Evolutionary conservation across 2,329 filamentous ascomycete genomes (phyloP).

Genomic region (Domatiomyces catenatus): DNA sequence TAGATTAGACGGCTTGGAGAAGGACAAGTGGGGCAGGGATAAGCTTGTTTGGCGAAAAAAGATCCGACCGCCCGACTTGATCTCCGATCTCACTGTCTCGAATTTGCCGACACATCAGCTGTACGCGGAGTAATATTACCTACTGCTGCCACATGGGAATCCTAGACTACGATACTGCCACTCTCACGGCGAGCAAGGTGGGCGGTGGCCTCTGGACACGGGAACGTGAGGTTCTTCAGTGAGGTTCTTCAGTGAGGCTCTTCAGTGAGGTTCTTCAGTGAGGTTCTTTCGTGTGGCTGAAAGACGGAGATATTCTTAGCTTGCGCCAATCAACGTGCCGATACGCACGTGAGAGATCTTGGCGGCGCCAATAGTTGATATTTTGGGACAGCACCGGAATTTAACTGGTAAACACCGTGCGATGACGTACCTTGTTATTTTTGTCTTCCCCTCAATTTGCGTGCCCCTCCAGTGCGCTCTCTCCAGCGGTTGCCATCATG

Average conservation of each 20-base stretch:
- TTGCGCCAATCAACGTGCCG: neutral
- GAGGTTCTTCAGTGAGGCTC: too few relatives aligned
- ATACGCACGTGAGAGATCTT: neutral
- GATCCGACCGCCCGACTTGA: neutral
- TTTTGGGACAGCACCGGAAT: neutral
- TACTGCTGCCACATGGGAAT: too few relatives aligned
- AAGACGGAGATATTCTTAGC: too few relatives aligned
- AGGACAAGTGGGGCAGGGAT: neutral
- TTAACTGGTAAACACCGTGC: neutral
- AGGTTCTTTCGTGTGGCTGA: too few relatives aligned
- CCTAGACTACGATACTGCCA: too few relatives aligned
- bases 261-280: too few relatives aligned
- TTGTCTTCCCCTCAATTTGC: neutral
- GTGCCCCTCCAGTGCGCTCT: neutral
- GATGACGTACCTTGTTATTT: neutral
- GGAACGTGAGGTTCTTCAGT: too few relatives aligned
- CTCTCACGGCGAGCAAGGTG: too few relatives aligned
- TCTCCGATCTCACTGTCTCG: neutral
- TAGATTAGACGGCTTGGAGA: neutral
- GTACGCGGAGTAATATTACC: too few relatives aligned
- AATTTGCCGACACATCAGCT: neutral
- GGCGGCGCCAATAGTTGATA: neutral
- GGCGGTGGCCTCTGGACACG: too few relatives aligned
- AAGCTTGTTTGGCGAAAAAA: neutral
- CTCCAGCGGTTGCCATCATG: constrained; percentile 26